These are phyloP conservation scores for Anthracocystis panici-leucophaei DNA, from an alignment of 1,284 basidiomycete species.

Conservation along the genomic window DNA sequence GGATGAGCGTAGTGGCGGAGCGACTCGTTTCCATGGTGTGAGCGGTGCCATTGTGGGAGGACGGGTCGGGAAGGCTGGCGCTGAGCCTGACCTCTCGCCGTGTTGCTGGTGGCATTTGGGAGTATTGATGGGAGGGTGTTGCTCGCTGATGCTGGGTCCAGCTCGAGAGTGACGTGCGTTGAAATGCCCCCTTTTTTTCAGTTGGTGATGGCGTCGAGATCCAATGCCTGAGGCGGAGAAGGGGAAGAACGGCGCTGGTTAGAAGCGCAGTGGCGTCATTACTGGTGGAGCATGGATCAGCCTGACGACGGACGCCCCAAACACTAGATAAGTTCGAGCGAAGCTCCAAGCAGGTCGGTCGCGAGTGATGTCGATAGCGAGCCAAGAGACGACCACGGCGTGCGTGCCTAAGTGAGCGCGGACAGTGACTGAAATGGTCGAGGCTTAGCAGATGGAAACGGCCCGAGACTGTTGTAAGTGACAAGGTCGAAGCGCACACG, in stretches of 20 bases:
- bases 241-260: background rate
- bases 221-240: background rate
- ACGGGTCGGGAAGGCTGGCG: slow-evolving; percentile 38
- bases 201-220: background rate
- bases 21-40: slow-evolving; percentile 38
- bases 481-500: too few relatives aligned
- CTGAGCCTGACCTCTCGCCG: slow-evolving; percentile 49
- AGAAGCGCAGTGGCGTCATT: background rate
- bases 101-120: slow-evolving; percentile 45
- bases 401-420: too few relatives aligned
- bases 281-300: background rate
- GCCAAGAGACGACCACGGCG: too few relatives aligned
- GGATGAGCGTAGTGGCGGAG: slow-evolving; percentile 31
- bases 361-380: too few relatives aligned
- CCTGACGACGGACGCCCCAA: background rate
- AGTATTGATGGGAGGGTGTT: too few relatives aligned
- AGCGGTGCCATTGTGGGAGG: slow-evolving; percentile 6
- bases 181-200: background rate
- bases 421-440: too few relatives aligned
- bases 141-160: background rate
- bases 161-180: background rate
- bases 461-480: too few relatives aligned
- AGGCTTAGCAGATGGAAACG: too few relatives aligned
- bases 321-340: too few relatives aligned
- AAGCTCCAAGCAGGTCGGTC: too few relatives aligned